Conservation (phyloP, 441 rosid genomes). For the Erysimum cheiri region DNA sequence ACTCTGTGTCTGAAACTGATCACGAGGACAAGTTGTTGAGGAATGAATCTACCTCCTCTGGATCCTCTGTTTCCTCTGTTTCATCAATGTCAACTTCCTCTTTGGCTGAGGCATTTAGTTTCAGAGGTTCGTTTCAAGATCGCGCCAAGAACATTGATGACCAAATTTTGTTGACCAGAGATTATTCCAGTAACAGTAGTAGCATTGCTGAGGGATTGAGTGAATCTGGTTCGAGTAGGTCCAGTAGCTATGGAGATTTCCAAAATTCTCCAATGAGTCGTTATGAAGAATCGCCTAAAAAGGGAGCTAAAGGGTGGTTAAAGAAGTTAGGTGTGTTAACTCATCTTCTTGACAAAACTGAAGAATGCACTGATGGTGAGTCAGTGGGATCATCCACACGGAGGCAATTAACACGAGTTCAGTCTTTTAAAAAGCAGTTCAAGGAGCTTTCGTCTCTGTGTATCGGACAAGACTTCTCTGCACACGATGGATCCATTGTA, state of each 20-base stretch:
- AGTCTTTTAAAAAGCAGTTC: conserved; percentile 59
- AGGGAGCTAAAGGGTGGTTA: conserved; percentile 39
- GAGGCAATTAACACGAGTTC: conserved; percentile 58
- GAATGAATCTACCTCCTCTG: conserved; percentile 33
- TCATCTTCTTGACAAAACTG: conserved; percentile 35
- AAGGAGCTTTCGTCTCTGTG: conserved; percentile 83
- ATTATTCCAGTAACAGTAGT: conserved; percentile 36
- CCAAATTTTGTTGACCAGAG: conserved; percentile 35
- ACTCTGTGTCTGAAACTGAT: conserved; percentile 15
- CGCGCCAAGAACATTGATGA: conserved; percentile 32
- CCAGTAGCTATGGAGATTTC: conserved; percentile 32
- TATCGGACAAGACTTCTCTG: conserved; percentile 71
- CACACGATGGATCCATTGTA: conserved; percentile 79
- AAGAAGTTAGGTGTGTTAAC: conserved; percentile 40
- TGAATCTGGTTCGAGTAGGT: conserved; percentile 33
- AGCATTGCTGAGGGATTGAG: conserved; percentile 36
- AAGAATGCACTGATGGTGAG: conserved; percentile 8
- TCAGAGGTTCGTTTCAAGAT: conserved; percentile 19
- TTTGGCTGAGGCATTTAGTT: conserved; percentile 13
- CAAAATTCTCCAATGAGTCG: conserved; percentile 19
- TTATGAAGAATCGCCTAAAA: conserved; percentile 37
- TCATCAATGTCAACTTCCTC: conserved; percentile 27
- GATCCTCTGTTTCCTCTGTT: conserved; percentile 42
- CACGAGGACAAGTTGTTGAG: conserved; percentile 10
- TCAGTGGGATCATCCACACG: conserved; percentile 40